Evolutionary conservation across 2,329 filamentous ascomycete species (phyloP).

Genomic region (Thielaviopsis euricoi): DNA sequence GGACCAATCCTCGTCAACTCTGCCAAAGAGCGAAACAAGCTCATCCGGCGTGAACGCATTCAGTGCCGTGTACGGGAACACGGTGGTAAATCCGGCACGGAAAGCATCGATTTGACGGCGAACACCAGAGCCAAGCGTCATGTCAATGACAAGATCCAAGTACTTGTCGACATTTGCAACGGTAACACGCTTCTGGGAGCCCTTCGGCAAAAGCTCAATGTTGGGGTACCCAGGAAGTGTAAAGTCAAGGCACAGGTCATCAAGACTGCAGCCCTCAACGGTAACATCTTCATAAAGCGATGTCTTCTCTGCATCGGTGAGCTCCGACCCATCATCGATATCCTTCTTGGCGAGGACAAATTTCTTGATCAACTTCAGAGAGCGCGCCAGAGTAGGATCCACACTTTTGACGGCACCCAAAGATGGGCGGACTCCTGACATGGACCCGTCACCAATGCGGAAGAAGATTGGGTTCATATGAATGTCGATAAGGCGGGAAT

Average conservation of each 20-base stretch:
- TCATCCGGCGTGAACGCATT: conserved; percentile 91
- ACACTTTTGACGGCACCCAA: conserved; percentile 80
- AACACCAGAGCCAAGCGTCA: conserved; percentile 80
- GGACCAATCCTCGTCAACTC: conserved; percentile 89
- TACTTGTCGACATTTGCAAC: conserved; percentile 87
- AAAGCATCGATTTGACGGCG: conserved; percentile 83
- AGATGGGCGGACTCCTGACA: conserved; percentile 55
- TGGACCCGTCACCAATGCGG: conserved; percentile 62
- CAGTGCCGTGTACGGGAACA: conserved; percentile 87
- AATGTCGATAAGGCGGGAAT: conserved; percentile 93
- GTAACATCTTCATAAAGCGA: conserved; percentile 50
- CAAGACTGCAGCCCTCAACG: conserved; percentile 61
- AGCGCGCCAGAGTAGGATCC: conserved; percentile 71
- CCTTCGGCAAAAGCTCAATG: conserved; percentile 66
- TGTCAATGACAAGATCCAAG: conserved; percentile 75
- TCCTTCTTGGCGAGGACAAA: conserved; percentile 71
- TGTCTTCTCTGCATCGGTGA: conserved; percentile 55
- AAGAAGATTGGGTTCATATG: conserved; percentile 98
- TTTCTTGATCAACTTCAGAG: conserved; percentile 71
- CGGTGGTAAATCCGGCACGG: conserved; percentile 77
- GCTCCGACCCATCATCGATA: conserved; percentile 53
- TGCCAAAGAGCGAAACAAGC: conserved; percentile 84
- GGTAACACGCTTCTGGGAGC: conserved; percentile 58
- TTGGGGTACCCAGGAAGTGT: conserved; percentile 80
- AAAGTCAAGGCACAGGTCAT: conserved; percentile 85